phyloP scores from a whole-genome alignment of 768 basidiomycete species.

The Suillus spraguei region DNA sequence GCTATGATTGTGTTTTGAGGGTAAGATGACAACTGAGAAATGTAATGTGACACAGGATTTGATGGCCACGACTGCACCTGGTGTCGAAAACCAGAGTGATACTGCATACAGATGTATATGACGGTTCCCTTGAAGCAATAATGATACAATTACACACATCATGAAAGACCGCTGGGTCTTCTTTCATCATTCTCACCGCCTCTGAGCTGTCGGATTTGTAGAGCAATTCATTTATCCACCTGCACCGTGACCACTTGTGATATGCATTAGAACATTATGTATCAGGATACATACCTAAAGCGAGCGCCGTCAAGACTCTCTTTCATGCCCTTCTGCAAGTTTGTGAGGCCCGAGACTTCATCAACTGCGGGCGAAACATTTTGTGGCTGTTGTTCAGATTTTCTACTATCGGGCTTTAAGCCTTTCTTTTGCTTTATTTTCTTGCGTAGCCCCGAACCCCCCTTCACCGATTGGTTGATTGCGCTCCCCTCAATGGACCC shows the following conservation, averaged over 20 bases:
- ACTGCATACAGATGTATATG: constrained; percentile 50
- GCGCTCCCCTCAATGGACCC: not conserved
- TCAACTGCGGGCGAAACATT: constrained; percentile 18
- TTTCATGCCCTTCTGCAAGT: constrained; percentile 78
- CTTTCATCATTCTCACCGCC: constrained; percentile 80
- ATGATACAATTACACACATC: constrained; percentile 56
- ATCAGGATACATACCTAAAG: constrained; percentile 60
- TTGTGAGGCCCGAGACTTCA: constrained; percentile 49
- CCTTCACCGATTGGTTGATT: not conserved
- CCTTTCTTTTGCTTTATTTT: constrained; percentile 24
- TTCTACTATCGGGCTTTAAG: constrained; percentile 16
- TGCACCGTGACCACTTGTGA: constrained; percentile 27
- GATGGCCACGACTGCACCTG: constrained; percentile 94
- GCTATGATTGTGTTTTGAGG: constrained; percentile 74
- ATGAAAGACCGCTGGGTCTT: constrained; percentile 77
- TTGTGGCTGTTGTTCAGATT: constrained; percentile 24
- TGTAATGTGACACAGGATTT: constrained; percentile 88
- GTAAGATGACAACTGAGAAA: constrained; percentile 62
- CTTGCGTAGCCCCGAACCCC: constrained; percentile 9
- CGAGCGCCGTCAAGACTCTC: constrained; percentile 83
- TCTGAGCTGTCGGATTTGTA: constrained; percentile 84
- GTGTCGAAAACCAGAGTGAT: constrained; percentile 88
- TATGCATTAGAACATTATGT: not conserved
- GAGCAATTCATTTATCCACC: constrained; percentile 89
- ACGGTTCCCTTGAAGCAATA: constrained; percentile 16